Evolutionary conservation across 2,329 filamentous ascomycete species (phyloP).

Genomic region (Plenodomus tracheiphilus): DNA sequence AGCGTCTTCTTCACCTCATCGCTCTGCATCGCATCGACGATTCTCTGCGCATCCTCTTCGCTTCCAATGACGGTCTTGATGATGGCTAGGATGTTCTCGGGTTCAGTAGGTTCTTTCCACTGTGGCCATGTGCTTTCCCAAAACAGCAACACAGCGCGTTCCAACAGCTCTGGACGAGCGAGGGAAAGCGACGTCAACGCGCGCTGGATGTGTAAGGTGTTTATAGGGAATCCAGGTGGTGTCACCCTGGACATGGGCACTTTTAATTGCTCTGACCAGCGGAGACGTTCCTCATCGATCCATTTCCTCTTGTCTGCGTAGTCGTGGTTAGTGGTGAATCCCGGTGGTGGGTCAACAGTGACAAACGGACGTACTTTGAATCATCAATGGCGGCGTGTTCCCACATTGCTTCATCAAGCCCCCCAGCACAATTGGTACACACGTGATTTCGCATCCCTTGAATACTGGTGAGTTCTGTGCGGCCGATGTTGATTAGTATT

Average conservation of each 20-base stretch:
- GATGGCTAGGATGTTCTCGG: slow-evolving; percentile 50
- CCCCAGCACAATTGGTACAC: slow-evolving; percentile 63
- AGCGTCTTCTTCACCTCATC: slow-evolving; percentile 54
- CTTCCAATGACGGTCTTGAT: slow-evolving; percentile 54
- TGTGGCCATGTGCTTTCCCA: slow-evolving; percentile 59
- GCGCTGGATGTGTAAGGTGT: slow-evolving; percentile 57
- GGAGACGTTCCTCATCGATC: slow-evolving; percentile 57
- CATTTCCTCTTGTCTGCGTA: slow-evolving; percentile 61
- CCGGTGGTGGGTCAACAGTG: background rate
- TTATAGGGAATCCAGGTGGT: slow-evolving; percentile 58
- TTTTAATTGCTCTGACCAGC: slow-evolving; percentile 58
- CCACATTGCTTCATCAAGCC: slow-evolving; percentile 61
- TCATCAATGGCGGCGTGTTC: slow-evolving; percentile 58
- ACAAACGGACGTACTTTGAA: slow-evolving; percentile 55
- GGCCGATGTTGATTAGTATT: background rate
- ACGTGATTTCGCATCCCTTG: slow-evolving; percentile 57
- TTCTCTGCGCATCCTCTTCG: slow-evolving; percentile 46
- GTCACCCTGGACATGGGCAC: slow-evolving; percentile 54
- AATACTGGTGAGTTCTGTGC: slow-evolving; percentile 60
- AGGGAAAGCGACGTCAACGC: slow-evolving; percentile 54
- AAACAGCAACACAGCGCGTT: slow-evolving; percentile 50
- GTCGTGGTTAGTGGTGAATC: background rate
- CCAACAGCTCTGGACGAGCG: slow-evolving; percentile 48
- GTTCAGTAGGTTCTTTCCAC: slow-evolving; percentile 49
- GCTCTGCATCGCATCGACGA: slow-evolving; percentile 45